These are phyloP conservation scores for Salisapilia sapeloensis DNA, from an alignment of 352 stramenopile genomes.

Conservation along the genomic window DNA sequence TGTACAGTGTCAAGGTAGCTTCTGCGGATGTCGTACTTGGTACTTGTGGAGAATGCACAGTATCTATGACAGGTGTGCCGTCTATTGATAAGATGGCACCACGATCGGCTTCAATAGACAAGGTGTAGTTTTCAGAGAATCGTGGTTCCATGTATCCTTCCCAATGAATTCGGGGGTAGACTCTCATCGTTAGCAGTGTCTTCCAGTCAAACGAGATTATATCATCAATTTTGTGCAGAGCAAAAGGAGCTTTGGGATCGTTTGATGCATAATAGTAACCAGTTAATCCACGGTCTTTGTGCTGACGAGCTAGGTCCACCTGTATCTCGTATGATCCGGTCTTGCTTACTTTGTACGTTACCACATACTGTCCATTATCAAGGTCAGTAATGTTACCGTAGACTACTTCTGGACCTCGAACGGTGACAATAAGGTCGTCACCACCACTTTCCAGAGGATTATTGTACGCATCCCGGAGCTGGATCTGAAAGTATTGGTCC, in stretches of 20 bases:
- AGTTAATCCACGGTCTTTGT: conserved; percentile 7
- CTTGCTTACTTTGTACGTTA: conserved; percentile 12
- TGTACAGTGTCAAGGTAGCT: conserved; percentile 7
- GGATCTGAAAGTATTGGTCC: too few relatives aligned
- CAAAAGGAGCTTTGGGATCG: conserved; percentile 6
- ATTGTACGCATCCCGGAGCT: conserved; percentile 16
- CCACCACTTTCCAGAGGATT: conserved; percentile 13
- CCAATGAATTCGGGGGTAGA: conserved; percentile 23
- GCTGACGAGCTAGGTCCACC: conserved; percentile 11
- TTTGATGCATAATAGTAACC: conserved; percentile 19
- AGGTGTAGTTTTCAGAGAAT: conserved; percentile 22
- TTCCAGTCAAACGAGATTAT: conserved; percentile 23
- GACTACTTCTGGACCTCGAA: conserved; percentile 14
- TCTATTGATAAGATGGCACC: conserved; percentile 16
- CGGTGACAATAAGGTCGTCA: conserved; percentile 13
- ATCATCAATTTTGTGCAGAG: conserved; percentile 10
- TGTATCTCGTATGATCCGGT: conserved; percentile 27
- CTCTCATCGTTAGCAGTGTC: conserved; percentile 14
- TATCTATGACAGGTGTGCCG: conserved; percentile 12
- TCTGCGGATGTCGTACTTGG: conserved; percentile 2
- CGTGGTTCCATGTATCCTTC: conserved; percentile 17
- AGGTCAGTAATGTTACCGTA: conserved; percentile 12
- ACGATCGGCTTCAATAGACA: conserved; percentile 10
- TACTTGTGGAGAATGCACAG: conserved; percentile 8
- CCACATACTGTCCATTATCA: conserved; percentile 18